phyloP scores from a whole-genome alignment of 345 rosid genomes.

The Salix caprea region DNA sequence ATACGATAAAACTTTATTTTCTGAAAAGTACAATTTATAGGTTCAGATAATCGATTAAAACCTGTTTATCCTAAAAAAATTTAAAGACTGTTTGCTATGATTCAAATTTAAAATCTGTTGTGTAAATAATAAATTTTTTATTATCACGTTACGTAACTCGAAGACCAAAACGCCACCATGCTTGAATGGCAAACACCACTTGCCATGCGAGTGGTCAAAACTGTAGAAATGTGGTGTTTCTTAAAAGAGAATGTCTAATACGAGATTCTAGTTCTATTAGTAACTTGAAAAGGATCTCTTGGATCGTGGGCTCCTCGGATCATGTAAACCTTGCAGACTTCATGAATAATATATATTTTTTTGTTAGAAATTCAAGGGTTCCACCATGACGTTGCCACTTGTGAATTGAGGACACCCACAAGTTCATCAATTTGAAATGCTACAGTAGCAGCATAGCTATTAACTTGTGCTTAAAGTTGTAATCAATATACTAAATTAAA shows the following conservation, averaged over 20 bases:
- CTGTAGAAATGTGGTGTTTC: conserved; percentile 8
- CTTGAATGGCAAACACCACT: no score
- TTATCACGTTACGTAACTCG: no score
- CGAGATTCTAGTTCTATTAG: not conserved
- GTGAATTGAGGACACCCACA: not conserved
- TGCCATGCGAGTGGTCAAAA: not conserved
- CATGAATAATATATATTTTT: not conserved
- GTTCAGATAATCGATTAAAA: no score
- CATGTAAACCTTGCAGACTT: conserved; percentile 10
- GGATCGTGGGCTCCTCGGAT: conserved; percentile 53
- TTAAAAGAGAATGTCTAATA: conserved; percentile 27
- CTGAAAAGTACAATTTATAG: fast-evolving
- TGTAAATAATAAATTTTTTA: fast-evolving
- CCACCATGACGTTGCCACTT: not conserved
- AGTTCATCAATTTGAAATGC: not conserved
- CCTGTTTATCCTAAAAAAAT: no score
- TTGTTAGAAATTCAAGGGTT: not conserved
- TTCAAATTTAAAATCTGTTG: fast-evolving
- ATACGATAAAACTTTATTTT: no score
- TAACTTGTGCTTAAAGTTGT: not conserved
- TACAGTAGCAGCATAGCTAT: not conserved
- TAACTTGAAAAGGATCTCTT: conserved; percentile 15
- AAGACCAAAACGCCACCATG: no score
- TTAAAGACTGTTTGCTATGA: no score
- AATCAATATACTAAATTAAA: not conserved